A percentile compares a stretch with the other conserved stretches of the same genome.
Conservation (phyloP, 2,329 filamentous ascomycete genomes). For the Aspergillus nomiae region DNA sequence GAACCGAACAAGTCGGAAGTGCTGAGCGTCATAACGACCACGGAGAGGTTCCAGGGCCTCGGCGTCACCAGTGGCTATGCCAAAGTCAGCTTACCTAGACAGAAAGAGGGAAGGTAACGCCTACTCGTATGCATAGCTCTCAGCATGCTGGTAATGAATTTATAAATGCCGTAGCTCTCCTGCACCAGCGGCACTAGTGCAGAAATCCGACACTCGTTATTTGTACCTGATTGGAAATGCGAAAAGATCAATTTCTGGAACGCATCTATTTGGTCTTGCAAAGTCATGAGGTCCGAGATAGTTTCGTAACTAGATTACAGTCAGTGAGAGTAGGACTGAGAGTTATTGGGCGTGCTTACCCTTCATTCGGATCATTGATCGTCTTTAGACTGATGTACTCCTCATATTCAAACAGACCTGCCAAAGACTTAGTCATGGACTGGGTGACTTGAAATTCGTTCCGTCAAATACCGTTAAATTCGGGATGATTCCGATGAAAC, state of each 20-base stretch:
- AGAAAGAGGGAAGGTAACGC: constrained; percentile 26
- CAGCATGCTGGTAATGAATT: constrained; percentile 99
- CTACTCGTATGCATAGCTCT: constrained; percentile 93
- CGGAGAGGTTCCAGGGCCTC: constrained; percentile 88
- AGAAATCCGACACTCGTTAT: constrained; percentile 96
- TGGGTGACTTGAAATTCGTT: not conserved
- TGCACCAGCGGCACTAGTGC: constrained; percentile 90
- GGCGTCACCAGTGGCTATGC: constrained; percentile 80
- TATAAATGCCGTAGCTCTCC: constrained; percentile 99
- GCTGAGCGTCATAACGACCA: constrained; percentile 88
- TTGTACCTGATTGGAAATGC: constrained; percentile 85
- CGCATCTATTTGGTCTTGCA: constrained; percentile 97
- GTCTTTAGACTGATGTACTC: constrained; percentile 98
- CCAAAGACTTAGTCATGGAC: constrained; percentile 6
- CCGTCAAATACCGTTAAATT: constrained; percentile 77
- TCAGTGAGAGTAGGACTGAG: constrained; percentile 22
- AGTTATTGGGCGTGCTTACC: constrained; percentile 52
- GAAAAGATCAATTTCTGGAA: constrained; percentile 99
- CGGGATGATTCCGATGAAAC: constrained; percentile 95
- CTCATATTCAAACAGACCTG: constrained; percentile 91
- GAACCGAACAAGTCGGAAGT: constrained; percentile 94
- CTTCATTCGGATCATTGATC: constrained; percentile 98
- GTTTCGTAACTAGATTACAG: constrained; percentile 68
- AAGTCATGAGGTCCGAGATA: constrained; percentile 91
- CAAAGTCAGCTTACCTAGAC: constrained; percentile 10